Conservation (phyloP, 768 basidiomycete genomes). For the Krasilnikovozyma curviuscula region DNA sequence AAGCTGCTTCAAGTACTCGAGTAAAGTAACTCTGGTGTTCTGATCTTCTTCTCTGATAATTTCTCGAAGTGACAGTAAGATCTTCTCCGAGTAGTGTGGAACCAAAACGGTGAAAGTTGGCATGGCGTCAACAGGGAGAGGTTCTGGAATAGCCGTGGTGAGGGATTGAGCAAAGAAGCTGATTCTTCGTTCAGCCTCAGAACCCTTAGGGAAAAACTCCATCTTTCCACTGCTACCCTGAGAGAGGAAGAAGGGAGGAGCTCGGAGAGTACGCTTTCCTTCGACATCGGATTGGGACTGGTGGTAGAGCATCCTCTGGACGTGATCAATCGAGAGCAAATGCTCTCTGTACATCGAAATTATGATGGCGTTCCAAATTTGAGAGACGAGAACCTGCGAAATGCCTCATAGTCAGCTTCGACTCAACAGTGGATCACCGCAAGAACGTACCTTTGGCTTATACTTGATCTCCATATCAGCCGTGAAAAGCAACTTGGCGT, state of each 20-base stretch:
- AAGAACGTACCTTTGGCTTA: conserved; percentile 72
- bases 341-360: conserved; percentile 99
- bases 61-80: conserved; percentile 82
- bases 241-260: conserved; percentile 94
- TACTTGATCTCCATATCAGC: conserved; percentile 94
- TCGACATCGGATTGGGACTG: conserved; percentile 81
- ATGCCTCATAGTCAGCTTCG: not conserved
- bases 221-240: conserved; percentile 73
- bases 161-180: conserved; percentile 98
- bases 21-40: conserved; percentile 83
- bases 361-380: conserved; percentile 99
- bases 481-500: conserved; percentile 83
- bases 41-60: conserved; percentile 98
- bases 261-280: conserved; percentile 75
- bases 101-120: conserved; percentile 97
- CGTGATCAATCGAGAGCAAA: conserved; percentile 92
- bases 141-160: conserved; percentile 82
- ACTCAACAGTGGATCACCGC: not conserved
- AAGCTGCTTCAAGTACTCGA: conserved; percentile 95
- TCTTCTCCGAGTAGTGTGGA: conserved; percentile 99
- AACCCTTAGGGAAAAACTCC: conserved; percentile 83
- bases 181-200: conserved; percentile 90
- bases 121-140: conserved; percentile 93
- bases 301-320: conserved; percentile 92
- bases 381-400: conserved; percentile 74